Percentiles rank a stretch among this genome's conserved stretches.
Conservation (phyloP, 441 rosid genomes). For the Manihot esculenta region DNA sequence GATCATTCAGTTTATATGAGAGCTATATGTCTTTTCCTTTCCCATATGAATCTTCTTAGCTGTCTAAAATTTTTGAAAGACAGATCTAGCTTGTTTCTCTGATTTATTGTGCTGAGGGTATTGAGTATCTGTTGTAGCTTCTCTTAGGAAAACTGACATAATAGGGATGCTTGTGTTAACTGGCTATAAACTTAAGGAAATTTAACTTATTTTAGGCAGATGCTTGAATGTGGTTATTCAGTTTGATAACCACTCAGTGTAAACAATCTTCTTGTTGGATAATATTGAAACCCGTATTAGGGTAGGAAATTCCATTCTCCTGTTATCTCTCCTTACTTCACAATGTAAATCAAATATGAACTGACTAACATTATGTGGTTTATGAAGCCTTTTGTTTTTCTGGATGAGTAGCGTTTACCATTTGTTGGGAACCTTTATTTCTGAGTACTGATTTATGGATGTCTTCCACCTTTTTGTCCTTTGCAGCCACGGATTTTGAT, state of each 20-base stretch:
- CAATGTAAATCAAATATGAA: background rate
- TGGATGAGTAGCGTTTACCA: background rate
- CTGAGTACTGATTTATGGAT: slow-evolving; percentile 9
- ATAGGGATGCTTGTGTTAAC: background rate
- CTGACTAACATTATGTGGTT: background rate
- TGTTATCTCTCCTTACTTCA: background rate
- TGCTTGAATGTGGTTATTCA: slow-evolving; percentile 5
- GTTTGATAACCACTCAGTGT: background rate
- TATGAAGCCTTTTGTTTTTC: background rate
- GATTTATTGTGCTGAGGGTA: background rate
- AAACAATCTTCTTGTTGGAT: background rate
- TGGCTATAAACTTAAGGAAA: background rate
- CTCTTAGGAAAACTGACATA: no score
- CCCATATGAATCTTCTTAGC: background rate
- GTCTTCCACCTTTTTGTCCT: slow-evolving; percentile 6
- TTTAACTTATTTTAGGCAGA: background rate
- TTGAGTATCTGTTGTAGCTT: background rate
- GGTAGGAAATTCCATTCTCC: background rate
- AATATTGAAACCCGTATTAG: background rate
- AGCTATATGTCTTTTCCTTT: background rate
- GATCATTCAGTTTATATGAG: background rate
- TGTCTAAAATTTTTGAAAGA: background rate
- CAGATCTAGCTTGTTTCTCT: background rate
- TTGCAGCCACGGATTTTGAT: slow-evolving; percentile 72
- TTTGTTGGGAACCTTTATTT: slow-evolving; percentile 5